Evolutionary conservation across 2,329 filamentous ascomycete species (phyloP), one percentile per base, ranked within the genome.

Genomic region (Mycosphaerella arachidis): DNA sequence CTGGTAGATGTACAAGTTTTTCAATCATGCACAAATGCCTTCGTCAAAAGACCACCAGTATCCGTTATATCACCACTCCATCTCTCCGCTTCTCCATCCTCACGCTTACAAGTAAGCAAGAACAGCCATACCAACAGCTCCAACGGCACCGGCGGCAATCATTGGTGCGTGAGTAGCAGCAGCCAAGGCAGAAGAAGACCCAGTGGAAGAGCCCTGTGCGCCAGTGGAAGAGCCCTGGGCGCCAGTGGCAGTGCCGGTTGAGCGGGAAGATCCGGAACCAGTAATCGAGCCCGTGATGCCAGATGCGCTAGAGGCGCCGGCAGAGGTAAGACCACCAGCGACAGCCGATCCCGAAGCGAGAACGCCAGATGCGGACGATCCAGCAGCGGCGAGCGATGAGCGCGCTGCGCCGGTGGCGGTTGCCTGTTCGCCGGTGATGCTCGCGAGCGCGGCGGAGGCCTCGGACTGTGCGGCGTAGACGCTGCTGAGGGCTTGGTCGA

Each of bases 121-220:
- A 35, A 52, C 50, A 52, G 56, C 61, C 46, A 62, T 58, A 35
- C 64, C 64, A 24, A 66, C 51, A 31, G 62, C 64, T 55, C 64
- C 64, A 46, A 64, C 48, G n/a, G 64, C 64, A 48, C 56, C 64
- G 51, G 55, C 64, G 24, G 64, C 64, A 31, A 60, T 56, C n/a
- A 66, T 43, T 18, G 62, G 64, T 40, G 45, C 55, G 40, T 58
- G 55, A n/a, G 64, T 64, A 12, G 63, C 52, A 6, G 57, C 63
- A 46, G 53, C 55, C 18, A 40, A 27, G n/a, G 48, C 59, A n/a
- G 57, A 58, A n/a, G 59, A 56, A 20, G 63, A 45, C 13, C 46
- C 46, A 50, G 46, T 29, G 20, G 61, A 55, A 16, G 56, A 56
- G 5, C 24, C 46, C 29, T 33, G 12, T 20, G 40, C 24, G 16